Evolutionary conservation across 192 early-diverging fungal genomes (phyloP).

Genomic region (Linderina pennispora): DNA sequence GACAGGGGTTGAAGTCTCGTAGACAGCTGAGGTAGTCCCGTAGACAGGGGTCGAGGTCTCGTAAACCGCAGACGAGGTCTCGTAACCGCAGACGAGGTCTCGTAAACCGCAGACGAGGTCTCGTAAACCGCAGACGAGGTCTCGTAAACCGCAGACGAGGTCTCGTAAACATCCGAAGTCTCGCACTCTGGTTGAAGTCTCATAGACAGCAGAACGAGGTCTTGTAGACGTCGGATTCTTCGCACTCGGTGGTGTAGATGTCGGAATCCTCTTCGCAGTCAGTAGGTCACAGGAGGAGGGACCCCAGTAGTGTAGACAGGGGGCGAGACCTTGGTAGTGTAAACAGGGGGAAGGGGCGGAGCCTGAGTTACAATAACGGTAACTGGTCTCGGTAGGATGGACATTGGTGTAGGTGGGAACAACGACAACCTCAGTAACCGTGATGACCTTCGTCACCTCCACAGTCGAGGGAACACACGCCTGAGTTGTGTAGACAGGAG

Average conservation of each 20-base stretch:
- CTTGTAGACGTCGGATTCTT: too few species aligned
- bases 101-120: not conserved
- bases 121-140: conserved; percentile 4
- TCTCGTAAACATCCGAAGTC: too few species aligned
- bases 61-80: conserved; percentile 2
- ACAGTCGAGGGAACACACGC: not conserved
- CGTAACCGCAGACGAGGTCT: not conserved
- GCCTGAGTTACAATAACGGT: too few species aligned
- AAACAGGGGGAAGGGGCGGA: conserved; percentile 3
- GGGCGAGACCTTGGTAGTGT: conserved; percentile 1
- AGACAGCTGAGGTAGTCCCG: conserved; percentile 9
- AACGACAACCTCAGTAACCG: too few species aligned
- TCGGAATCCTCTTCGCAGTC: too few species aligned
- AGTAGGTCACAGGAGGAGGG: too few species aligned
- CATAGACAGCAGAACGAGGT: too few species aligned
- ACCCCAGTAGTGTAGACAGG: conserved; percentile 1
- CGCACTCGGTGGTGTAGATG: too few species aligned
- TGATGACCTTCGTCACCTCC: not conserved
- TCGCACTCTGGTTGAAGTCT: too few species aligned
- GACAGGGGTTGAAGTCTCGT: conserved; percentile 2
- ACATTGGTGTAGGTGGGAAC: too few species aligned
- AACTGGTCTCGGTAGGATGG: too few species aligned
- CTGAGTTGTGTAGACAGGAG: not conserved
- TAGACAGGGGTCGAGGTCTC: conserved; percentile 6
- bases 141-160: too few species aligned